Evolutionary conservation across 2,329 filamentous ascomycete genomes (phyloP), one percentile per base, ranked within the genome.

Genomic region (Fusarium heterosporum): DNA sequence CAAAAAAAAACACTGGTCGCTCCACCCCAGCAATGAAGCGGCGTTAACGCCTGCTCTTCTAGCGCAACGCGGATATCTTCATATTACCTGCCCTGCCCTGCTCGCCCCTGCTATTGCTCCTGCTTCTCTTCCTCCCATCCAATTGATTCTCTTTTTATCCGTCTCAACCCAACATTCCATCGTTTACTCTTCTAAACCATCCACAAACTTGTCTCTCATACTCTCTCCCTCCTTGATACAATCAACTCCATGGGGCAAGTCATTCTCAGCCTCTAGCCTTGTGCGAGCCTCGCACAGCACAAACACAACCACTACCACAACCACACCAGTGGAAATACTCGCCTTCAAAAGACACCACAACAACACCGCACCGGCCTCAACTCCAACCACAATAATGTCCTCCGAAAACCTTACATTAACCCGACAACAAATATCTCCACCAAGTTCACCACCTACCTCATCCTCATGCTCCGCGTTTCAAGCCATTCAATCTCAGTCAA

Each of bases 1-100:
- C 55, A 45, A 30, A 45, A 8, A 29, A 28, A 30, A 63, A 52
- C 60, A 22, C 22, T 22, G 22, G 22, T 38, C 36, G 57, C 55
- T 71, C 72, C 69, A 73, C 71, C 60, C 59, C 50, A 69, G 63
- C 62, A 69, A 56, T 61, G 62, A 57, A 61, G 61, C 72, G 71
- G 72, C 72, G 70, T 73, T 64, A 64, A 71, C 72, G 66, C 71
- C 69, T 67, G 61, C 46, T 71, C 62, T 50, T 61, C 66, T 70
- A 74, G 69, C 70, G 69, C 72, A 72, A 69, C 61, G 70, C 66
- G 68, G 69, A 73, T 74, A 61, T 68, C 72, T 69, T 74, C 72
- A 74, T 74, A 74, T 69, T 74, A 66, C 67, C 54, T 53, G 43
- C 43, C 60, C 61, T 36, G 47, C 45, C 61, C 64, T 68, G 55